Percentiles rank a stretch among this genome's conserved stretches.
phyloP scores from a whole-genome alignment of 2,329 filamentous ascomycete species.

The Akanthomyces dipterigenus region DNA sequence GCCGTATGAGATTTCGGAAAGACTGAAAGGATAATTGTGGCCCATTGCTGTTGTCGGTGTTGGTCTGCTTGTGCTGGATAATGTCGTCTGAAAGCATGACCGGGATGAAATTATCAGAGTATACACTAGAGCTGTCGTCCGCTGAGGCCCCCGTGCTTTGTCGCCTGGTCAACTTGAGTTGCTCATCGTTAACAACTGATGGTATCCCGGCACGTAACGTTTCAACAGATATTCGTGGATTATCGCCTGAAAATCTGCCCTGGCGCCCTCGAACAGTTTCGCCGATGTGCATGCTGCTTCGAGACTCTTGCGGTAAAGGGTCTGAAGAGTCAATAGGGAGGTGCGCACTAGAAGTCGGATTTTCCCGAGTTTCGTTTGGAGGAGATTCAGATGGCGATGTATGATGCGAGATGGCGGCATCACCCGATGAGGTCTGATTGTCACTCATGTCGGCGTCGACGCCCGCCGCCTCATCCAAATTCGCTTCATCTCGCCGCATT shows the following conservation, averaged over 20 bases:
- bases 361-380: background rate
- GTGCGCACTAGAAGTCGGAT: background rate
- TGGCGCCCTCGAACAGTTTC: background rate
- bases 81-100: constrained; percentile 29
- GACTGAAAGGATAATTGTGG: constrained; percentile 5
- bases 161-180: background rate
- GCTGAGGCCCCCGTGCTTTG: constrained; percentile 15
- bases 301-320: constrained; percentile 6
- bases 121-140: constrained; percentile 23
- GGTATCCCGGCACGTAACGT: background rate
- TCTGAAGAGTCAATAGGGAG: constrained; percentile 4
- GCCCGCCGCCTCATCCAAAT: background rate
- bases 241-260: background rate
- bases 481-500: constrained; percentile 30
- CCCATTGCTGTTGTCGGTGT: constrained; percentile 11
- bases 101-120: constrained; percentile 33
- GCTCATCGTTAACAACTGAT: constrained; percentile 5
- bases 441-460: background rate
- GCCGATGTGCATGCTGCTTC: background rate
- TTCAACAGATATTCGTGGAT: background rate
- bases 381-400: constrained; percentile 6
- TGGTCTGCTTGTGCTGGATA: constrained; percentile 6
- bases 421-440: background rate
- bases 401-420: background rate
- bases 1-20: constrained; percentile 13